Base-by-base conservation (phyloP, 352 stramenopile genomes). In the Pythium sukuiense region DNA sequence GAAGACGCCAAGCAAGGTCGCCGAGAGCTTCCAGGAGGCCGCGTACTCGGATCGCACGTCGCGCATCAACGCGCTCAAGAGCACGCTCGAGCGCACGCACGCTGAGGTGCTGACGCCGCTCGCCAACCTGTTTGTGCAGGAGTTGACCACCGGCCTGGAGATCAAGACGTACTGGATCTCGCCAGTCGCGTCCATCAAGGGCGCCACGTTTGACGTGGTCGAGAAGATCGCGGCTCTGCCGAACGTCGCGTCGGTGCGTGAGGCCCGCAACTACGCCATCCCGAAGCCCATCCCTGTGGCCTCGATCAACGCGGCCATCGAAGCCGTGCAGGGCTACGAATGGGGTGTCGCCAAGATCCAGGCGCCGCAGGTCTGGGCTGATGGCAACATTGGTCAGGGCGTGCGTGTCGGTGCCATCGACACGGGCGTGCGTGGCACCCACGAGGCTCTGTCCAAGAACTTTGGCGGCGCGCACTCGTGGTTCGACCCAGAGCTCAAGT, bases 401-500 rank as follows among this genome's bases (percentile, higher is more conserved):
- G 45, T 76, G 49, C 55, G 61, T 12, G 56, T 76, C 20, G 59
- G 54, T 5, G 56, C n/a, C 24, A 74, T 77, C 55, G 71, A 77
- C 55, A 65, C 61, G 13, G 67, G 67, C 13, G 66, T 69, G 43
- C 67, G 67, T 0, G 57, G 45, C 53, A 55, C 67, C 6, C 71
- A 77, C 56, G 41, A 65, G 18, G 33, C 43, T 0, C 55, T 77
- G 9, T 33, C 48, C 41, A 50, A 39, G 13, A 69, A 63, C 54
- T 69, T 46, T 16, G 54, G 43, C 24, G 30, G 32, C 12, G 16
- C 14, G 8, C 63, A 73, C 45, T 65, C 64, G n/a, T 64, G 62
- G 67, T 81, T 60, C 20, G 68, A 79, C 18, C 74, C 74, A 0
- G 72, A 76, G 45, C 46, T n/a, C 39, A 59, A 55, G 66, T 30